Conservation (phyloP, 371 early-diverging fungal species). For the Apophysomyces trapeziformis region DNA sequence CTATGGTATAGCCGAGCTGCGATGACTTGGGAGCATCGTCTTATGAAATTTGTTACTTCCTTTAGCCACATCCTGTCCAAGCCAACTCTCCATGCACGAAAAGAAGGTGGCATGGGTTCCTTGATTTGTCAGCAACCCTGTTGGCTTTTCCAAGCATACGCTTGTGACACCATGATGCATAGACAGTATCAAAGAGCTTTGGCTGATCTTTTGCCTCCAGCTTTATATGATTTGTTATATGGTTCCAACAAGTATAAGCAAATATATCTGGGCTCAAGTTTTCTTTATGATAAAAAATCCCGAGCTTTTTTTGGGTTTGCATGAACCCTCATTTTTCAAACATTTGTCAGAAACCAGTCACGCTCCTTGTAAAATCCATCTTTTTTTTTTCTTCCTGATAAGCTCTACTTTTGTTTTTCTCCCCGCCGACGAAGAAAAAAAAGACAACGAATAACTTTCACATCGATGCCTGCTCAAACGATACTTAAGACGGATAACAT, state of each 20-base stretch:
- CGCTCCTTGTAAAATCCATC: neutral
- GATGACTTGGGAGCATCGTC: too few relatives aligned
- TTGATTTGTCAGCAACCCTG: conserved; percentile 6
- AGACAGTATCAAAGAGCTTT: too few relatives aligned
- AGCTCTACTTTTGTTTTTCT: neutral
- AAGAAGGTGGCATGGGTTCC: neutral
- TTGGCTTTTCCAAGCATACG: neutral
- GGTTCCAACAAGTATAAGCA: too few relatives aligned
- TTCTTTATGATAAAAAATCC: too few relatives aligned
- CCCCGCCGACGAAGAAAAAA: neutral
- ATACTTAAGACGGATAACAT: conserved; percentile 24
- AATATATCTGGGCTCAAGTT: too few relatives aligned
- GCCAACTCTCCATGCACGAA: too few relatives aligned
- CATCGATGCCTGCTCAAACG: conserved; percentile 34
- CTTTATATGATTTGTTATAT: too few relatives aligned
- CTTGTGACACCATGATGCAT: too few relatives aligned
- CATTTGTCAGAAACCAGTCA: conserved; percentile 12
- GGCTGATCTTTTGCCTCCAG: too few relatives aligned
- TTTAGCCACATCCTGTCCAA: too few relatives aligned
- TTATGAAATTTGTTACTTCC: too few relatives aligned
- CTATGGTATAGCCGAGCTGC: too few relatives aligned
- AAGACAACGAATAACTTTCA: neutral
- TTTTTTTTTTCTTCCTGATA: neutral
- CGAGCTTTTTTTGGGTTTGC: neutral
- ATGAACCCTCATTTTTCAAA: neutral